Conservation (phyloP, 2,329 filamentous ascomycete genomes). For the Delphinella strobiligena region DNA sequence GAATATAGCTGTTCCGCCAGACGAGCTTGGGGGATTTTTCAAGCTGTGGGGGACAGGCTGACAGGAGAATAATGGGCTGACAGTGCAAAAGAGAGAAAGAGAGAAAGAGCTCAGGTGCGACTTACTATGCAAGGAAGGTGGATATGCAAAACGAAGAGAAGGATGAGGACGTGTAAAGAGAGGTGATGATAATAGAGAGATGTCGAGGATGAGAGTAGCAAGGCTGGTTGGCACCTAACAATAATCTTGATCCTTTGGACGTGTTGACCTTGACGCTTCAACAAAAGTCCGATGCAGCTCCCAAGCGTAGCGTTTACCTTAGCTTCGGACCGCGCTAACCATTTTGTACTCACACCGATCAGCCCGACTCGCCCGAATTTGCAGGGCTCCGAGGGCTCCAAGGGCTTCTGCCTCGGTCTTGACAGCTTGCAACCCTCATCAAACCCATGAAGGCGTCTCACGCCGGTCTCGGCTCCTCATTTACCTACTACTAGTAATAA, state of each 20-base stretch:
- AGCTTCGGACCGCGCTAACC: too few relatives aligned
- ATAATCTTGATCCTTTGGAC: constrained; percentile 6
- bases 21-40: not conserved
- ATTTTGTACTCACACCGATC: too few relatives aligned
- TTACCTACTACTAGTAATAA: too few relatives aligned
- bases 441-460: too few relatives aligned
- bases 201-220: constrained; percentile 1
- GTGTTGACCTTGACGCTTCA: constrained; percentile 9
- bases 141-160: constrained; percentile 4
- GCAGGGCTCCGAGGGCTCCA: too few relatives aligned
- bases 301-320: too few relatives aligned
- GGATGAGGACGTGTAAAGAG: not conserved
- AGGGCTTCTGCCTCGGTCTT: too few relatives aligned
- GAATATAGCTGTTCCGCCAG: not conserved
- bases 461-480: too few relatives aligned
- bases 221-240: constrained; percentile 1
- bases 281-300: constrained; percentile 6
- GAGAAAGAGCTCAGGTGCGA: not conserved
- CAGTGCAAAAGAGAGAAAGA: constrained; percentile 5
- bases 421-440: too few relatives aligned
- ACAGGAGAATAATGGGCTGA: not conserved
- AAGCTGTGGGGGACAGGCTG: not conserved
- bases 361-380: too few relatives aligned
- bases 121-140: constrained; percentile 9
- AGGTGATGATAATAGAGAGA: not conserved